Percentiles rank a stretch among this genome's conserved stretches.
phyloP scores from a whole-genome alignment of 2,329 filamentous ascomycete genomes.

The Geoglossum cookeanum region DNA sequence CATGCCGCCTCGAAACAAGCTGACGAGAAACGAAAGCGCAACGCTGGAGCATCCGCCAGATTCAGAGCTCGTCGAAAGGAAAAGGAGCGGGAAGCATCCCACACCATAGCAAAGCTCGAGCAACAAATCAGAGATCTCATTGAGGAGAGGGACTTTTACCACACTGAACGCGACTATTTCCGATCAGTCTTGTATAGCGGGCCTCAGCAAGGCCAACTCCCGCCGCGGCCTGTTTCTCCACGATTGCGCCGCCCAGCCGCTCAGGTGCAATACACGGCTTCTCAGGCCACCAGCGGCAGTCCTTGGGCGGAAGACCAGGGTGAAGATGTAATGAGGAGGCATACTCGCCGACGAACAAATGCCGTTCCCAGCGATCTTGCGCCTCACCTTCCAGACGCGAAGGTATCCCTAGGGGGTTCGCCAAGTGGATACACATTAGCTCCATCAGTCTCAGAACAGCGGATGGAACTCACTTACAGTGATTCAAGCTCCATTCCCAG shows the following conservation, averaged over 20 bases:
- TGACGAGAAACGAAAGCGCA: constrained; percentile 69
- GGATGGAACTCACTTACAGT: neutral
- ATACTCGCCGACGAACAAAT: neutral
- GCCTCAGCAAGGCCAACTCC: neutral
- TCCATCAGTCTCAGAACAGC: neutral
- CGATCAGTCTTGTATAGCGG: neutral
- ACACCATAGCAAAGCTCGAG: constrained; percentile 50
- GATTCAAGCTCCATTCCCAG: neutral
- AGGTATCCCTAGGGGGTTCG: neutral
- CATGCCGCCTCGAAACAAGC: constrained; percentile 66
- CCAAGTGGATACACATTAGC: neutral
- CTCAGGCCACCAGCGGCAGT: neutral
- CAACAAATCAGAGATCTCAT: constrained; percentile 46
- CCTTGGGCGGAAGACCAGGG: neutral
- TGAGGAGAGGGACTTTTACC: constrained; percentile 54
- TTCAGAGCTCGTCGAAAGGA: constrained; percentile 70
- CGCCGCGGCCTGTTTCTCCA: neutral
- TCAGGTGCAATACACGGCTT: neutral
- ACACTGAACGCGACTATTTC: constrained; percentile 41
- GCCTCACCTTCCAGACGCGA: neutral
- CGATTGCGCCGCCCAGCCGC: neutral
- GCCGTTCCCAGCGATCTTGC: neutral
- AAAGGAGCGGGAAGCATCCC: constrained; percentile 53
- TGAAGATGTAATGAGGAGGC: neutral
- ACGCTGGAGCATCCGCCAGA: constrained; percentile 67